Percentiles rank a stretch among this genome's conserved stretches.
phyloP scores from a whole-genome alignment of 176 grass and related monocot species.

The Stipa capillata region DNA sequence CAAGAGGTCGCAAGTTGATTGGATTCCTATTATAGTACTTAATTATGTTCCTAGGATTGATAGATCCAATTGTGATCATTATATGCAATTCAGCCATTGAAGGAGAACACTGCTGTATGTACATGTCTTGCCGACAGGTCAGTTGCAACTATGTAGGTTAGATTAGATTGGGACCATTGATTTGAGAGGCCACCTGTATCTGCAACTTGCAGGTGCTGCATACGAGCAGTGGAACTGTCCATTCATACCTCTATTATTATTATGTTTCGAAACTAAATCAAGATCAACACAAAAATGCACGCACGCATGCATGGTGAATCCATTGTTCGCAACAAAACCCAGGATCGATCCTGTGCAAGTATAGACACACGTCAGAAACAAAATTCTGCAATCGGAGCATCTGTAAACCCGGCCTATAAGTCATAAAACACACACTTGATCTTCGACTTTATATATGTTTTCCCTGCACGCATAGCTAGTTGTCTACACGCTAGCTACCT shows the following conservation, averaged over 20 bases:
- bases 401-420: no score
- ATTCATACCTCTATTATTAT: neutral
- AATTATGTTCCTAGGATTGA: neutral
- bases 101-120: neutral
- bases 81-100: neutral
- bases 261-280: neutral
- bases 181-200: constrained; percentile 11
- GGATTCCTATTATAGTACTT: no score
- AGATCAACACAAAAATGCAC: neutral
- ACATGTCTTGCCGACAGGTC: neutral
- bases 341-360: neutral
- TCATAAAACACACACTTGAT: neutral
- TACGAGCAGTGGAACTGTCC: neutral
- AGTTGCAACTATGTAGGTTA: constrained; percentile 11
- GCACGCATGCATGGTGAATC: neutral
- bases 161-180: neutral
- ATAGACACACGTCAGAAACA: neutral
- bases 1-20: neutral
- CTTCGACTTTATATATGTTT: no score
- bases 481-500: neutral
- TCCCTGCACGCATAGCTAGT: neutral
- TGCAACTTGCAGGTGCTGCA: neutral
- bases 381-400: neutral
- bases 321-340: neutral
- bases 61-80: neutral